Evolutionary conservation across 2,329 filamentous ascomycete genomes (phyloP).

Genomic region (Lachnellula arida): DNA sequence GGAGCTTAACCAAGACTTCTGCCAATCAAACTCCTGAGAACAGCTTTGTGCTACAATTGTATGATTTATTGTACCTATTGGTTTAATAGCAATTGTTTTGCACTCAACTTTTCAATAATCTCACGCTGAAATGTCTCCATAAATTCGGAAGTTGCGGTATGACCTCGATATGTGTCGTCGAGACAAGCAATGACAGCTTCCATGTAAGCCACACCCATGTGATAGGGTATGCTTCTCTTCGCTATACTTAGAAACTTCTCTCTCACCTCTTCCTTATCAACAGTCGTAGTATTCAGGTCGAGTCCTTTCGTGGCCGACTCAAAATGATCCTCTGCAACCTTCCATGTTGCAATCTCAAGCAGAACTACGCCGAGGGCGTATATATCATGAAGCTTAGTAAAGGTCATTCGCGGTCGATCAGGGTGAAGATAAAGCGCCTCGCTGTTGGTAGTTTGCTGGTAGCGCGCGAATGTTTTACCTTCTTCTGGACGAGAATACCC

Average conservation of each 20-base stretch:
- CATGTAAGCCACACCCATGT: not conserved
- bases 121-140: not conserved
- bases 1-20: too few species aligned
- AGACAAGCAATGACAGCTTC: not conserved
- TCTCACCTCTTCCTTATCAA: not conserved
- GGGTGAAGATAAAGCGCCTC: slow-evolving; percentile 47
- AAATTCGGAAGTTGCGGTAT: not conserved
- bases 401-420: slow-evolving; percentile 35
- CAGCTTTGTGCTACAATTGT: too few species aligned
- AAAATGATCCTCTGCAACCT: slow-evolving; percentile 11
- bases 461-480: not conserved
- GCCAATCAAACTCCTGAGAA: too few species aligned
- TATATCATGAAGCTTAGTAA: slow-evolving; percentile 50
- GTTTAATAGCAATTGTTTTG: not conserved
- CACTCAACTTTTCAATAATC: not conserved
- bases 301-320: not conserved
- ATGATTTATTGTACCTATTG: not conserved
- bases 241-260: not conserved
- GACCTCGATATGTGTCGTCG: not conserved
- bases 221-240: not conserved
- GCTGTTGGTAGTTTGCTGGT: not conserved
- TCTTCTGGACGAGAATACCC: slow-evolving; percentile 1
- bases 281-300: not conserved
- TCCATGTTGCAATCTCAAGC: slow-evolving; percentile 48
- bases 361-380: slow-evolving; percentile 51